These are phyloP conservation scores for Leishmania gerbilli DNA, from an alignment of 208 protist genomes.

Conservation along the genomic window DNA sequence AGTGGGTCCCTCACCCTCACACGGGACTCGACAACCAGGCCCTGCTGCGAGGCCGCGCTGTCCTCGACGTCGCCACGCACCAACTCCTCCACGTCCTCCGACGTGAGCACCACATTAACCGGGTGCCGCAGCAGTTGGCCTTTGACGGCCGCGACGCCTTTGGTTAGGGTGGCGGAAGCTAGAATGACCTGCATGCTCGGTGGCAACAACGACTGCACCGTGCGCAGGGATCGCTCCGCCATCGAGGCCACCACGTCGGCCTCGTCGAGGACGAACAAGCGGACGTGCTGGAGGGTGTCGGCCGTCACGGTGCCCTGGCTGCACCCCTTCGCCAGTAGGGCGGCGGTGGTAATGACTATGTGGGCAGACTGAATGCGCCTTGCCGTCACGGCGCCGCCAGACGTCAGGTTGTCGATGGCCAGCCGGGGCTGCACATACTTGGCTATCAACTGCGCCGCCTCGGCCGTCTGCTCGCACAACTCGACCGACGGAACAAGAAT, in stretches of 20 bases:
- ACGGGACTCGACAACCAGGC: constrained; percentile 75
- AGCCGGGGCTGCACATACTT: constrained; percentile 86
- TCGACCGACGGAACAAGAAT: constrained; percentile 96
- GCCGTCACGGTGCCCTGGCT: constrained; percentile 56
- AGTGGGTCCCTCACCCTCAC: constrained; percentile 49
- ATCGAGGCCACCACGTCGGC: constrained; percentile 96
- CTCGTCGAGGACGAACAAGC: constrained; percentile 95
- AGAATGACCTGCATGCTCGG: constrained; percentile 91
- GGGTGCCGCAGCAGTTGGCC: constrained; percentile 94
- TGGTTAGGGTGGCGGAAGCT: constrained; percentile 94
- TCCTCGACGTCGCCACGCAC: constrained; percentile 45
- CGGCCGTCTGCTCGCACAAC: constrained; percentile 94
- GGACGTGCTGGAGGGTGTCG: constrained; percentile 60
- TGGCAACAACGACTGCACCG: constrained; percentile 88
- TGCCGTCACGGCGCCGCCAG: constrained; percentile 52
- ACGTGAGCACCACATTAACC: constrained; percentile 87
- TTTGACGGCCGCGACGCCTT: constrained; percentile 93
- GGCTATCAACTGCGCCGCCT: constrained; percentile 65
- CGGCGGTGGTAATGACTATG: constrained; percentile 85
- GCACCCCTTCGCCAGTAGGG: constrained; percentile 76
- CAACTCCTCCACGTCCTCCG: constrained; percentile 62
- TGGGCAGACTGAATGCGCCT: constrained; percentile 71
- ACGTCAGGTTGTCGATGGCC: constrained; percentile 83
- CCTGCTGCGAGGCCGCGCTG: constrained; percentile 33
- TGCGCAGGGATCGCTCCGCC: constrained; percentile 91